Evolutionary conservation across 148 eudicot species (phyloP).

Genomic region (Rhododendron henanense): DNA sequence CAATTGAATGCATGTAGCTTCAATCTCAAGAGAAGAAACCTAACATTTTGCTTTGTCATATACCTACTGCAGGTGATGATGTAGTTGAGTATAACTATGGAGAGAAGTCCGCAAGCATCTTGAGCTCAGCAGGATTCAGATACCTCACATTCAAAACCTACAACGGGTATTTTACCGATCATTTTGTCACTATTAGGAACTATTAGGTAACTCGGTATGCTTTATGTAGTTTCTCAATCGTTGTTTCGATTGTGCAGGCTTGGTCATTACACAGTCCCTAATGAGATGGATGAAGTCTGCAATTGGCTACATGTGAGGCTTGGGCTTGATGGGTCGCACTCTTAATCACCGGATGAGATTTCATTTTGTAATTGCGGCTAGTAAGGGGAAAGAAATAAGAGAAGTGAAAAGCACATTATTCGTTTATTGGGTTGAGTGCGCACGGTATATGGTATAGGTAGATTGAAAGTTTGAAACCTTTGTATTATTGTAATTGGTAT

Average conservation of each 20-base stretch:
- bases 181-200: not conserved
- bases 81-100: slow-evolving; percentile 67
- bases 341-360: not conserved
- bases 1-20: not conserved
- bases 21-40: not conserved
- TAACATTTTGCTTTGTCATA: not conserved
- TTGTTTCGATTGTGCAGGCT: slow-evolving; percentile 45
- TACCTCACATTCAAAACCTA: slow-evolving; percentile 51
- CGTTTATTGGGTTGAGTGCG: not conserved
- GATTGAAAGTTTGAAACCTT: not conserved
- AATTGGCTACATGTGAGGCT: slow-evolving; percentile 57
- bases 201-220: not conserved
- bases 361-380: not conserved
- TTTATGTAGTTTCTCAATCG: not conserved
- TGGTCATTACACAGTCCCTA: slow-evolving; percentile 83
- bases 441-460: slow-evolving; percentile 9
- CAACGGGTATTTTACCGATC: slow-evolving; percentile 53
- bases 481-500: not conserved
- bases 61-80: slow-evolving; percentile 67
- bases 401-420: not conserved
- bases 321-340: slow-evolving; percentile 16
- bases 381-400: slow-evolving; percentile 11
- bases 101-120: slow-evolving; percentile 59
- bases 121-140: slow-evolving; percentile 71
- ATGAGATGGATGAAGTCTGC: slow-evolving; percentile 88